These are phyloP conservation scores for Carex arenaria DNA, from an alignment of 202 grass and related monocot species.

Conservation along the genomic window DNA sequence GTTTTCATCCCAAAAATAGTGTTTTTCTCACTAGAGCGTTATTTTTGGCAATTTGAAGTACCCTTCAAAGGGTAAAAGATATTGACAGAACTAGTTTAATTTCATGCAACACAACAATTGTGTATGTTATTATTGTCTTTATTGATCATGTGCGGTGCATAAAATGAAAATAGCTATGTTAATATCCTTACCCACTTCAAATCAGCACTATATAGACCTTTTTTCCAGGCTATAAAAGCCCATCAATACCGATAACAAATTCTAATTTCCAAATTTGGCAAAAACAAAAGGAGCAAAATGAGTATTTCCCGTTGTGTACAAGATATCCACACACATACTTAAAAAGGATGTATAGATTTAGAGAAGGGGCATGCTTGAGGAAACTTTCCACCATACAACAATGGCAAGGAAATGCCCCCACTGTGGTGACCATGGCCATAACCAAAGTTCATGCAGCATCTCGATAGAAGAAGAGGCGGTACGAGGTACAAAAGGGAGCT, in stretches of 20 bases:
- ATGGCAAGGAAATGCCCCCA: conserved; percentile 93
- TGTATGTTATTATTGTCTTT: no score
- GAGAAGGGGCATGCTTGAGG: conserved; percentile 9
- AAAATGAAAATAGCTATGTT: no score
- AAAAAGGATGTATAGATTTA: not conserved
- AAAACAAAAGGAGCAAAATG: conserved; percentile 11
- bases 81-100: no score
- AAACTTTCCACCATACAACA: conserved; percentile 15
- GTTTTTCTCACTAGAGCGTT: not conserved
- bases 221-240: not conserved
- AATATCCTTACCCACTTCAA: no score
- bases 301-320: not conserved
- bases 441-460: conserved; percentile 61
- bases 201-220: not conserved
- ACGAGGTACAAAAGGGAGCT: not conserved
- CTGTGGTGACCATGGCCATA: conserved; percentile 82
- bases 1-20: not conserved
- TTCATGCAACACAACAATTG: no score
- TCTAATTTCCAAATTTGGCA: not conserved
- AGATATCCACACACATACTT: not conserved
- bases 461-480: conserved; percentile 18
- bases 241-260: not conserved
- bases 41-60: not conserved
- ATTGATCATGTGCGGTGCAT: no score
- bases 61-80: no score